Evolutionary conservation across 805 yeast genomes (phyloP), one percentile per base, ranked within the genome.

Genomic region (Wickerhamiella sorbophila): DNA sequence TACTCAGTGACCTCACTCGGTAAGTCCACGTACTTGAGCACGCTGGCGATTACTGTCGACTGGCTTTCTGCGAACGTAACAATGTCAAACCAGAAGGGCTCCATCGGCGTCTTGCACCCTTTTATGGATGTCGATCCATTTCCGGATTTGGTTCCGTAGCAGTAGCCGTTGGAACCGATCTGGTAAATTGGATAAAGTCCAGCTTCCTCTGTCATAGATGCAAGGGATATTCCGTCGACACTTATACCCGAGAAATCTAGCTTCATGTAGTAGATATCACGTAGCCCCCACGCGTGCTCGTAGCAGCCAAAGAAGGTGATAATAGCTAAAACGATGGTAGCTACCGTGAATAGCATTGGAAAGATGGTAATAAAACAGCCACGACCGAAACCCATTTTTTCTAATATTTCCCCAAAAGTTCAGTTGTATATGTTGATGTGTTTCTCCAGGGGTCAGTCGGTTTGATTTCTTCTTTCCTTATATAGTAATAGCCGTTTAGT

Each of bases 111-210:
- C 14, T 72, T 61, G 58, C 93, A 82, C 55, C 63, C 63, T 3
- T 66, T 62, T 48, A 66, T 64, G 39, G 63, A 42, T 34, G 57
- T 54, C 35, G 56, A 51, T 31, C 44, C 44, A 24, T 54, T 51
- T 31, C 49, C 58, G 39, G 50, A 37, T 26, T 46, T 36, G 43
- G 53, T 48, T 18, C 76, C 79, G 41, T 63, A 51, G 57, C 86
- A 78, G 59, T 74, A 77, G 19, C 79, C 79, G 72, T 79, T 77
- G 49, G 74, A 59, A 31, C 83, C 81, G 27, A 75, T 61, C 14
- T 71, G 65, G 49, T 72, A 72, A 22, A 70, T 62, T 34, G 67
- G 69, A 3, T 71, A 56, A 6, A 75, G 50, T 2, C 71, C 71
- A 2, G 65, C 48, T 4, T 48, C 52, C n/a, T 51, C 21, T 2